phyloP scores from a whole-genome alignment of 805 yeast genomes.

The Cyberlindnera mrakii region DNA sequence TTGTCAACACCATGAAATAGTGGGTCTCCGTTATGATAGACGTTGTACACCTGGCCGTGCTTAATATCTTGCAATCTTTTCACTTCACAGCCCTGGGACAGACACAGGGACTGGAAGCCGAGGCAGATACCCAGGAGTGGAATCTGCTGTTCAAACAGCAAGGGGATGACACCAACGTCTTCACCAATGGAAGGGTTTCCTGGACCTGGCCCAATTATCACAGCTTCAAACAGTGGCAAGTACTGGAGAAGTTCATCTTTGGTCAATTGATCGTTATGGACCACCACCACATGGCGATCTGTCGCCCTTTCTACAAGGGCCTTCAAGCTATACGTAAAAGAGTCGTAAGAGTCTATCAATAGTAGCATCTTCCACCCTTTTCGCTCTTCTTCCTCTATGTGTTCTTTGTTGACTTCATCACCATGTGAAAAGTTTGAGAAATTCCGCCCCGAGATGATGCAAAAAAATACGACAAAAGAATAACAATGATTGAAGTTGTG shows the following conservation, averaged over 20 bases:
- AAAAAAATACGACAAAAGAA: background rate
- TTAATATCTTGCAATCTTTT: constrained; percentile 49
- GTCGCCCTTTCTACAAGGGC: constrained; percentile 53
- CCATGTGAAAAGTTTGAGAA: no score
- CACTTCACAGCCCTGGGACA: constrained; percentile 52
- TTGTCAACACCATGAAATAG: constrained; percentile 37
- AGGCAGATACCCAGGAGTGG: constrained; percentile 91
- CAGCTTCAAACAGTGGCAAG: constrained; percentile 56
- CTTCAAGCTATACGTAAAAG: constrained; percentile 81
- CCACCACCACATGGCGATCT: constrained; percentile 28
- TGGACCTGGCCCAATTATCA: constrained; percentile 96
- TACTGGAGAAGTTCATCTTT: constrained; percentile 32
- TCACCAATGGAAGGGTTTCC: constrained; percentile 65
- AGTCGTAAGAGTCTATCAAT: constrained; percentile 89
- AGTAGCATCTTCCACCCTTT: constrained; percentile 39
- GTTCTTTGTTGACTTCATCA: no score
- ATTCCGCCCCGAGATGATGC: background rate
- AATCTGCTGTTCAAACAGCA: constrained; percentile 38
- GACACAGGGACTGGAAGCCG: constrained; percentile 83
- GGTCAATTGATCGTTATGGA: constrained; percentile 32
- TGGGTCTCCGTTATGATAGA: constrained; percentile 22
- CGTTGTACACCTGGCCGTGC: constrained; percentile 78
- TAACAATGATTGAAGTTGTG: constrained; percentile 58
- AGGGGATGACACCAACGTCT: constrained; percentile 71
- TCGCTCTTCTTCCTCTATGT: no score